Percentiles rank a stretch among this genome's conserved stretches.
Evolutionary conservation across 345 rosid species (phyloP).

Genomic region (Kernera saxatilis): DNA sequence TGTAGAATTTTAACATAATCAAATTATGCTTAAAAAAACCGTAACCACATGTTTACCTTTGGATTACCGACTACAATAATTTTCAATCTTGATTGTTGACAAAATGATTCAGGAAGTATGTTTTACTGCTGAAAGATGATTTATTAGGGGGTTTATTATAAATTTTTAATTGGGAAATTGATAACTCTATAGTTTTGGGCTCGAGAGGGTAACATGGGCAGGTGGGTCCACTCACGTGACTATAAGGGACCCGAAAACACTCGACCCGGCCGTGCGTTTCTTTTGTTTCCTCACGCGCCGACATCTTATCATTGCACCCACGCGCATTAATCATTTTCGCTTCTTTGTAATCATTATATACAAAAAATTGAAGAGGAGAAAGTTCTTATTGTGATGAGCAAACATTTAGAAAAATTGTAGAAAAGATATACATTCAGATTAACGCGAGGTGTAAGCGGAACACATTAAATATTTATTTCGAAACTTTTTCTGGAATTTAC

Average conservation of each 20-base stretch:
- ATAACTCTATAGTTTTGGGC: conserved; percentile 14
- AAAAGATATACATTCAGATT: no score
- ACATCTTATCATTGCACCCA: conserved; percentile 11
- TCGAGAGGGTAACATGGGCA: conserved; percentile 30
- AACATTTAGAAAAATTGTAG: no score
- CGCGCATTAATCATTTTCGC: conserved; percentile 20
- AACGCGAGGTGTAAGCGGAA: no score
- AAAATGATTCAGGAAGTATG: neutral
- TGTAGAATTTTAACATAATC: neutral
- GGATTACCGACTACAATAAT: neutral
- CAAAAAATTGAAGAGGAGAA: neutral
- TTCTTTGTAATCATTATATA: conserved; percentile 8
- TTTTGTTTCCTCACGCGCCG: conserved; percentile 28
- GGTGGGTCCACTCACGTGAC: conserved; percentile 32
- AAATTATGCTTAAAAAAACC: neutral
- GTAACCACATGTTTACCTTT: neutral
- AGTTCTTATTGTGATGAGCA: no score
- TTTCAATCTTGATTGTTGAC: neutral
- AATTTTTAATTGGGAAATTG: neutral
- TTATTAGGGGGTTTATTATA: neutral
- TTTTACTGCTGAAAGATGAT: conserved; percentile 7
- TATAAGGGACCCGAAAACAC: conserved; percentile 29
- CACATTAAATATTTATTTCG: no score
- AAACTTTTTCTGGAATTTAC: no score
- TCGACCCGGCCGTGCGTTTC: conserved; percentile 33